Percentiles rank a stretch among this genome's conserved stretches.
Evolutionary conservation across 371 early-diverging fungal species (phyloP).

Genomic region (Mucor indicus): DNA sequence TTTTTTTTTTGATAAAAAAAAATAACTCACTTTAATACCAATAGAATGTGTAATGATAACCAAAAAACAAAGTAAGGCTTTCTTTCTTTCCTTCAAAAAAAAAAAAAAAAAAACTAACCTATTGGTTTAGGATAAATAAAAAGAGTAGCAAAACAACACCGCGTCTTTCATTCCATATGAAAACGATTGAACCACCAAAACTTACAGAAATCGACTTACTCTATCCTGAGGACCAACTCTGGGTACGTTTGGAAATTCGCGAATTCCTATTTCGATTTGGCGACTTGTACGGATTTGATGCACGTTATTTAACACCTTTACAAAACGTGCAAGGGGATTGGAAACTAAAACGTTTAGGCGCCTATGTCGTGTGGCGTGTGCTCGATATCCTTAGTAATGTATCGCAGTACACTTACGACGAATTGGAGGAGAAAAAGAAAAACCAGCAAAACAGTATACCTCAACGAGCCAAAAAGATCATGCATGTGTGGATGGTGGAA

Average conservation of each 20-base stretch:
- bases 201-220: constrained; percentile 19
- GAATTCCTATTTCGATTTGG: constrained; percentile 46
- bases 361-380: constrained; percentile 17
- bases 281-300: constrained; percentile 25
- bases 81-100: too few species aligned
- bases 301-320: constrained; percentile 13
- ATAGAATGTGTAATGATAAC: background rate
- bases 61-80: background rate
- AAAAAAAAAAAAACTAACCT: too few species aligned
- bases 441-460: too few species aligned
- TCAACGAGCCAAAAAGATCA: constrained; percentile 6
- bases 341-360: constrained; percentile 30
- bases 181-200: constrained; percentile 19
- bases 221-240: constrained; percentile 36
- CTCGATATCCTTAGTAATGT: constrained; percentile 3
- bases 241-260: constrained; percentile 44
- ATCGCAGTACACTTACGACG: constrained; percentile 1
- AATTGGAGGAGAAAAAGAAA: background rate
- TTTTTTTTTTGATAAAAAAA: background rate
- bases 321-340: constrained; percentile 48
- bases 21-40: background rate
- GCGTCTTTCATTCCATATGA: background rate
- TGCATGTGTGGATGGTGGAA: constrained; percentile 20
- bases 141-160: background rate
- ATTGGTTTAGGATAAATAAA: background rate